Percentiles rank a stretch among this genome's conserved stretches.
These are phyloP conservation scores for Aspergillus mulundensis DNA, from an alignment of 495 filamentous ascomycete genomes.

Conservation along the genomic window DNA sequence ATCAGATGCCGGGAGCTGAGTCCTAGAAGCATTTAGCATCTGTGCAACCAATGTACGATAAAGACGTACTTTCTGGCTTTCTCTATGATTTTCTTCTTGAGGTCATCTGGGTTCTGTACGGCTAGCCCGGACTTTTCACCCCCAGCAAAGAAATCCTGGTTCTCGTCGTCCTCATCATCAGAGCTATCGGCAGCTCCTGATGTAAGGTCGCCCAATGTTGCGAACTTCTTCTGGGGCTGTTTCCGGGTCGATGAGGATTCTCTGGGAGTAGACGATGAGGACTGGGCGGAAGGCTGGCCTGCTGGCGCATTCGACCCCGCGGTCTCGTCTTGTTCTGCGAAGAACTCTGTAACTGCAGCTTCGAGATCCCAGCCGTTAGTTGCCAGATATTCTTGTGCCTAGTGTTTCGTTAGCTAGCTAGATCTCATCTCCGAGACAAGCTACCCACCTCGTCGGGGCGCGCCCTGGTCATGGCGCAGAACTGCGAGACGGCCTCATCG, in stretches of 20 bases:
- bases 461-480: slow-evolving; percentile 68
- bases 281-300: slow-evolving; percentile 27
- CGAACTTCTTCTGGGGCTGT: slow-evolving; percentile 47
- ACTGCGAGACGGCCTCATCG: slow-evolving; percentile 67
- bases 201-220: slow-evolving; percentile 51
- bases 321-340: slow-evolving; percentile 61
- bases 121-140: slow-evolving; percentile 96
- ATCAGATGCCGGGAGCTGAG: slow-evolving; percentile 55
- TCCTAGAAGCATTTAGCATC: slow-evolving; percentile 38
- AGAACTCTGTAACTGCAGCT: slow-evolving; percentile 65
- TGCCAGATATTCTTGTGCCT: slow-evolving; percentile 66
- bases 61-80: slow-evolving; percentile 68
- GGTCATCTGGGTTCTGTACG: slow-evolving; percentile 81
- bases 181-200: slow-evolving; percentile 55
- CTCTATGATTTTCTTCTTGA: slow-evolving; percentile 73
- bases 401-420: neutral
- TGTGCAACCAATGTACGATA: neutral
- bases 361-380: slow-evolving; percentile 68
- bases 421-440: neutral
- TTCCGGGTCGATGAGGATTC: slow-evolving; percentile 29
- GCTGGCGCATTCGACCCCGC: slow-evolving; percentile 33
- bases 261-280: slow-evolving; percentile 30
- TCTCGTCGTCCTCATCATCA: slow-evolving; percentile 57
- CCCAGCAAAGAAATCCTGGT: slow-evolving; percentile 85
- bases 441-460: slow-evolving; percentile 57